Percentiles rank a stretch among this genome's conserved stretches.
Evolutionary conservation across 352 stramenopile genomes (phyloP).

Genomic region (Phytophthora parvispora): DNA sequence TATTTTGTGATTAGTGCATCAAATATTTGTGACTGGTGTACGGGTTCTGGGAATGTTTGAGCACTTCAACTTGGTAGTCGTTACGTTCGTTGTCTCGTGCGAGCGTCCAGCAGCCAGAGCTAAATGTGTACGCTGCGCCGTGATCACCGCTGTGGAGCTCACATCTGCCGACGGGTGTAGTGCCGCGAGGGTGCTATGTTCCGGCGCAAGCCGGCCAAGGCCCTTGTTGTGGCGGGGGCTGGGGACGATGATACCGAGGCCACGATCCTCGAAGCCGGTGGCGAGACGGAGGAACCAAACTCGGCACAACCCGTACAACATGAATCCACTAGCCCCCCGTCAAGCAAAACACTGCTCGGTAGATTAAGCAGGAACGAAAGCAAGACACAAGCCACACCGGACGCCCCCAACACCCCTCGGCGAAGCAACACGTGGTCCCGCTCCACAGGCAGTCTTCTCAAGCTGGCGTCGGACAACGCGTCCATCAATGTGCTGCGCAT

Average conservation of each 20-base stretch:
- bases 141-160: neutral
- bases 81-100: neutral
- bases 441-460: slow-evolving; percentile 22
- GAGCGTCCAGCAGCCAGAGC: neutral
- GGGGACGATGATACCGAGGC: slow-evolving; percentile 12
- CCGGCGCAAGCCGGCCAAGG: slow-evolving; percentile 15
- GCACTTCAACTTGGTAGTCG: neutral
- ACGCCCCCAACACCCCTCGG: slow-evolving; percentile 1
- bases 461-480: slow-evolving; percentile 14
- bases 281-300: neutral
- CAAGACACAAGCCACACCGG: slow-evolving; percentile 7
- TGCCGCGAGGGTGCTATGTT: slow-evolving; percentile 18
- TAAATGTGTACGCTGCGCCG: neutral
- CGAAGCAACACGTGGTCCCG: slow-evolving; percentile 23
- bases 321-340: neutral
- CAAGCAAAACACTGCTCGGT: neutral
- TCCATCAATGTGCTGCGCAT: slow-evolving; percentile 74
- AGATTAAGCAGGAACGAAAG: slow-evolving; percentile 8
- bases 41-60: neutral
- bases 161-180: neutral
- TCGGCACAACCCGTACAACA: neutral
- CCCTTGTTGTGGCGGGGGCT: slow-evolving; percentile 9
- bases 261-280: slow-evolving; percentile 14
- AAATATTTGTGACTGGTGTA: neutral
- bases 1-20: neutral